phyloP scores from a whole-genome alignment of 2,329 filamentous ascomycete genomes.

The Fusarium napiforme region DNA sequence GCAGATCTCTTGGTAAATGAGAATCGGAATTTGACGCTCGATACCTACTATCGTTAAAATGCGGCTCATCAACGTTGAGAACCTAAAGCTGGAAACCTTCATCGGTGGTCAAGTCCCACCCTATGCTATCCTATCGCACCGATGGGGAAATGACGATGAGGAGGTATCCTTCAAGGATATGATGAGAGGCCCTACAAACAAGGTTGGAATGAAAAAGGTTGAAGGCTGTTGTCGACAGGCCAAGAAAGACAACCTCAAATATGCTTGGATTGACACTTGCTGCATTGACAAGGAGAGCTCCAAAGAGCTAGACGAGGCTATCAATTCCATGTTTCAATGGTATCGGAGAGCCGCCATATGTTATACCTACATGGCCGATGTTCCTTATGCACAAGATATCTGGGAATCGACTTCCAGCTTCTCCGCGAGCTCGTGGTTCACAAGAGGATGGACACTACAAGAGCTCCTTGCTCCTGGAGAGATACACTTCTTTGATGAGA shows the following conservation, averaged over 20 bases:
- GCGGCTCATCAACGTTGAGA: constrained; percentile 1
- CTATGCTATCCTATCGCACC: constrained; percentile 6
- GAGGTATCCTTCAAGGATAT: constrained; percentile 1
- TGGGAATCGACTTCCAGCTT: not conserved
- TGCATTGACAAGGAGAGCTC: constrained; percentile 13
- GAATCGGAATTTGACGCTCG: not conserved
- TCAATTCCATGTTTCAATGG: constrained; percentile 14
- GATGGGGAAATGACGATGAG: not conserved
- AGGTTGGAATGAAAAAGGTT: not conserved
- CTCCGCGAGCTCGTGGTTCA: constrained; percentile 5
- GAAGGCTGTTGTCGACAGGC: not conserved
- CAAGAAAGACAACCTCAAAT: not conserved
- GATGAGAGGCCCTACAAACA: not conserved
- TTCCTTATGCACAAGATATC: not conserved
- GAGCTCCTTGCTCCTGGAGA: not conserved
- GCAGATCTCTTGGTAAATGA: not conserved
- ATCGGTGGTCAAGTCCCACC: not conserved
- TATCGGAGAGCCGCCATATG: not conserved
- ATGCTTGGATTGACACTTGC: constrained; percentile 11
- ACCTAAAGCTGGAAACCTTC: not conserved
- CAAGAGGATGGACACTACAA: constrained; percentile 7
- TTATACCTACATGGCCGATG: not conserved
- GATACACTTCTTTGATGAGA: not conserved
- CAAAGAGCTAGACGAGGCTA: constrained; percentile 2
- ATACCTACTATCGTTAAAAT: not conserved